Evolutionary conservation across 2,329 filamentous ascomycete genomes (phyloP).

Genomic region (Monosporascus sp.): DNA sequence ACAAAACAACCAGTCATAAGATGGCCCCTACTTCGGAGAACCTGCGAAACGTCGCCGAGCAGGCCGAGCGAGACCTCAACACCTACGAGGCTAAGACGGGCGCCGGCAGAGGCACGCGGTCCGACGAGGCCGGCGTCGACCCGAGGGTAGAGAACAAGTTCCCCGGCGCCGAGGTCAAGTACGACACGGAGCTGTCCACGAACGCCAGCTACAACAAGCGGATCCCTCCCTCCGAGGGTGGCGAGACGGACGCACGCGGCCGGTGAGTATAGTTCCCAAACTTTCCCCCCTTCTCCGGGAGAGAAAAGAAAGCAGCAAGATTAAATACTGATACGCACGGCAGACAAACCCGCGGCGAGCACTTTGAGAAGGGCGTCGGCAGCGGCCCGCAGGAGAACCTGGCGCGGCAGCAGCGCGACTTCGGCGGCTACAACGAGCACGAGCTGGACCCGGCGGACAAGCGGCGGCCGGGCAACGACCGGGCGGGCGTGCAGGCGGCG

Average conservation of each 20-base stretch:
- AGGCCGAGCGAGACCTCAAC: slow-evolving; percentile 45
- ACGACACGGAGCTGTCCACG: slow-evolving; percentile 40
- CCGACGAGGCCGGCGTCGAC: slow-evolving; percentile 39
- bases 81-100: slow-evolving; percentile 45
- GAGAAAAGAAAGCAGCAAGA: background rate
- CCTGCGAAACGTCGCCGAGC: slow-evolving; percentile 37
- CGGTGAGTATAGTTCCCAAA: slow-evolving; percentile 28
- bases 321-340: background rate
- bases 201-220: slow-evolving; percentile 41
- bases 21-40: slow-evolving; percentile 29
- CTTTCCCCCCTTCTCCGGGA: background rate
- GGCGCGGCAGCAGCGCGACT: slow-evolving; percentile 20
- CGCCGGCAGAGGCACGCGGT: slow-evolving; percentile 31
- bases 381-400: slow-evolving; percentile 39
- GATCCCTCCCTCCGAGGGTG: slow-evolving; percentile 41
- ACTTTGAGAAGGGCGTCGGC: slow-evolving; percentile 35
- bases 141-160: slow-evolving; percentile 39
- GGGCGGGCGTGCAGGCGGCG: background rate
- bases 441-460: slow-evolving; percentile 21
- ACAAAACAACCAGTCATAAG: slow-evolving; percentile 12
- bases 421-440: slow-evolving; percentile 34
- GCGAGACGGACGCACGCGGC: slow-evolving; percentile 38
- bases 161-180: slow-evolving; percentile 33
- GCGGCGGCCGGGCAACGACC: slow-evolving; percentile 8
- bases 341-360: slow-evolving; percentile 39